Conservation (phyloP, 139 green algal genomes). For the Desmodesmus armatus region DNA sequence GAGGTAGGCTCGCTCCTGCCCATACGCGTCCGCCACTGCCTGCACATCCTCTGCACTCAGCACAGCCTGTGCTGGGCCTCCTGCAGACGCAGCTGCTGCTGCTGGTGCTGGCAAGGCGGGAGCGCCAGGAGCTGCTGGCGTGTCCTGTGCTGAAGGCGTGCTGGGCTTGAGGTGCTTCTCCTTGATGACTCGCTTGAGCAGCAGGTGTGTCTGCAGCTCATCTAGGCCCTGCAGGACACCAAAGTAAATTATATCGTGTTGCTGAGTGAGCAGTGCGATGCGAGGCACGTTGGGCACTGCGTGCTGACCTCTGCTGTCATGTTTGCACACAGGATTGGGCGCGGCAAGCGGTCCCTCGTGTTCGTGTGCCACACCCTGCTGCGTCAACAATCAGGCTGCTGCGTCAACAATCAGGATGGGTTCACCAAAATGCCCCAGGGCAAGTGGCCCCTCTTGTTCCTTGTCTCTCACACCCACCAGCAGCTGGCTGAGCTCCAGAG, state of each 20-base stretch:
- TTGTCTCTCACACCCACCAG: conserved; percentile 22
- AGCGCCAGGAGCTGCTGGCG: background rate
- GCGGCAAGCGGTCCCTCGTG: too few relatives aligned
- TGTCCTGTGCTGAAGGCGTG: background rate
- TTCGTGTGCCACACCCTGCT: too few relatives aligned
- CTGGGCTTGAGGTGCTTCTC: conserved; percentile 31
- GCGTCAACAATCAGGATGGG: too few relatives aligned
- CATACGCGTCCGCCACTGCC: conserved; percentile 16
- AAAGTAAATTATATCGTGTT: too few relatives aligned
- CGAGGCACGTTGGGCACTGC: too few relatives aligned
- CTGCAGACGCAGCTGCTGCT: background rate
- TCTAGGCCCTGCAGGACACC: conserved; percentile 68
- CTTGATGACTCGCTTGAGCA: conserved; percentile 72
- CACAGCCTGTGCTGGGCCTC: conserved; percentile 7
- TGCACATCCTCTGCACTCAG: conserved; percentile 10
- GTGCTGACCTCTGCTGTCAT: too few relatives aligned
- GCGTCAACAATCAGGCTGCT: too few relatives aligned
- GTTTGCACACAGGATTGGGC: too few relatives aligned
- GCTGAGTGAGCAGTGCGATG: too few relatives aligned
- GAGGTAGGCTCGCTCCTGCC: conserved; percentile 28
- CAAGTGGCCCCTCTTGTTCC: too few relatives aligned
- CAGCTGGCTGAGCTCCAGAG: conserved; percentile 28
- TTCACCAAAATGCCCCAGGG: too few relatives aligned
- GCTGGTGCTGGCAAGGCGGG: background rate
- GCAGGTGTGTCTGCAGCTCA: conserved; percentile 75